phyloP scores from a whole-genome alignment of 2,329 filamentous ascomycete genomes.

The Trichoderma atrobrunneum region DNA sequence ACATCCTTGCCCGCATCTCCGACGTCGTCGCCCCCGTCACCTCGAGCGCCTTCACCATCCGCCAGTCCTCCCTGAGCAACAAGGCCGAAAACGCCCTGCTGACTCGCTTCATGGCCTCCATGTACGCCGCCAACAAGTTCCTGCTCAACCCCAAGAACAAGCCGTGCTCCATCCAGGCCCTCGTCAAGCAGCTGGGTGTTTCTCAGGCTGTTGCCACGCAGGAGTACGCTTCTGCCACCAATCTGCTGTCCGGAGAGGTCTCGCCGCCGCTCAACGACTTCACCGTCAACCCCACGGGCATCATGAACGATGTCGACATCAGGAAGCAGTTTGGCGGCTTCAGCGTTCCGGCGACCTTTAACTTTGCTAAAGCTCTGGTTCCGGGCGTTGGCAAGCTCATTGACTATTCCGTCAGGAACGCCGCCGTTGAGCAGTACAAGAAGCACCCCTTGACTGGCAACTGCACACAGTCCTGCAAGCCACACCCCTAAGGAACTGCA shows the following conservation, averaged over 20 bases:
- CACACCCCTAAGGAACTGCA: background rate
- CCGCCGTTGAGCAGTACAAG: background rate
- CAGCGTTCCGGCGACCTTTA: background rate
- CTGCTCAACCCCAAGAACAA: constrained; percentile 3
- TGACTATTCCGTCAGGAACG: background rate
- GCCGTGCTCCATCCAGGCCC: background rate
- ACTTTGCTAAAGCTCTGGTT: background rate
- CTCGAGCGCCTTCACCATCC: background rate
- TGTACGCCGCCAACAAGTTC: constrained; percentile 9
- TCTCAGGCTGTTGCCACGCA: background rate
- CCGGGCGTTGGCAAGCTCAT: constrained; percentile 9
- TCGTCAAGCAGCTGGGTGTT: background rate
- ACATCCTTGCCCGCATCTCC: background rate
- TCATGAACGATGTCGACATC: background rate
- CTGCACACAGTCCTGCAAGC: background rate
- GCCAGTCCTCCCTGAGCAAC: background rate
- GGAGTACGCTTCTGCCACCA: background rate
- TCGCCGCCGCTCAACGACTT: constrained; percentile 3
- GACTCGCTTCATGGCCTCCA: constrained; percentile 3
- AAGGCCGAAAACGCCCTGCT: background rate
- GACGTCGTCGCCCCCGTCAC: background rate
- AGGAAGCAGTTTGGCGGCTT: background rate
- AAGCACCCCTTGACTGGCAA: background rate
- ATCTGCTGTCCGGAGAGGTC: background rate
- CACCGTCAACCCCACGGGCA: background rate